These are phyloP conservation scores for Candida dajiaensis DNA, from an alignment of 805 yeast species.

Conservation along the genomic window DNA sequence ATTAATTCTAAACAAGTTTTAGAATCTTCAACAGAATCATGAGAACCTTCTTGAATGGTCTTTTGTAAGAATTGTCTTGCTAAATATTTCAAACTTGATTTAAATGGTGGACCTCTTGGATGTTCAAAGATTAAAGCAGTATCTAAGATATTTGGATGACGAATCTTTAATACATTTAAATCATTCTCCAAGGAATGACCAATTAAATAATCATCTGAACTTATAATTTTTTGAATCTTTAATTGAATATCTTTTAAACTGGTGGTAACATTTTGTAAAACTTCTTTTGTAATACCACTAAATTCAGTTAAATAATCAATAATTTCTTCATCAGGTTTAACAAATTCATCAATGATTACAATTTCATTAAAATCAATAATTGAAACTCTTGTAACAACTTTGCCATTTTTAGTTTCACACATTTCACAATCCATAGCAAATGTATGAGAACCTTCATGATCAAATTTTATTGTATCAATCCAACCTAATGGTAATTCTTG, in stretches of 20 bases:
- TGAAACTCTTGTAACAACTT: slow-evolving; percentile 73
- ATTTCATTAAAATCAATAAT: slow-evolving; percentile 57
- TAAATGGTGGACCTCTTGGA: slow-evolving; percentile 74
- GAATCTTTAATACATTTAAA: slow-evolving; percentile 58
- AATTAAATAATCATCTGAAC: slow-evolving; percentile 57
- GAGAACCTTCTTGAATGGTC: slow-evolving; percentile 68
- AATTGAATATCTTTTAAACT: slow-evolving; percentile 64
- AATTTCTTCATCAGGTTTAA: slow-evolving; percentile 71
- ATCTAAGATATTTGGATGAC: slow-evolving; percentile 74
- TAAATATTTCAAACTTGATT: slow-evolving; percentile 73
- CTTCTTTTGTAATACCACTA: slow-evolving; percentile 81
- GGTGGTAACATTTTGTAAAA: slow-evolving; percentile 55
- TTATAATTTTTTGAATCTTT: slow-evolving; percentile 41
- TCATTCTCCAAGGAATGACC: slow-evolving; percentile 93
- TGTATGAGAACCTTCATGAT: slow-evolving; percentile 54
- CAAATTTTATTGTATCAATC: slow-evolving; percentile 48
- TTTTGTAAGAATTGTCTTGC: slow-evolving; percentile 47
- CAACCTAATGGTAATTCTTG: slow-evolving; percentile 32
- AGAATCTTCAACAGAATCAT: slow-evolving; percentile 85
- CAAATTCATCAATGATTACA: slow-evolving; percentile 64
- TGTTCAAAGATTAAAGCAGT: slow-evolving; percentile 76
- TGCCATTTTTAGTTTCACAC: slow-evolving; percentile 60
- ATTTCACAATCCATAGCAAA: slow-evolving; percentile 94
- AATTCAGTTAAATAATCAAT: slow-evolving; percentile 76
- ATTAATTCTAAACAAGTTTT: slow-evolving; percentile 72